These are phyloP conservation scores for Fusarium succisae DNA, from an alignment of 2,329 filamentous ascomycete species.

Conservation along the genomic window DNA sequence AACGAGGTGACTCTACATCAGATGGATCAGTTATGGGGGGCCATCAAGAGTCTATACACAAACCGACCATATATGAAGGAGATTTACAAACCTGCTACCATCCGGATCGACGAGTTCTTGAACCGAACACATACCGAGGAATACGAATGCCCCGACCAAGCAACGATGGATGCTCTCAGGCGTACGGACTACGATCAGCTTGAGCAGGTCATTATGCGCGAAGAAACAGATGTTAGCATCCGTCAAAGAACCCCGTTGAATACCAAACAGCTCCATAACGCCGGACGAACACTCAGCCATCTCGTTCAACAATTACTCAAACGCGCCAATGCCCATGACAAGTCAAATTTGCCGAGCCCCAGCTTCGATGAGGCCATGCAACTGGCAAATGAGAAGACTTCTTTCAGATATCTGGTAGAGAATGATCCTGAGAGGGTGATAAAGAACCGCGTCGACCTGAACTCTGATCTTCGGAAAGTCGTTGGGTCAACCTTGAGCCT, in stretches of 20 bases:
- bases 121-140: slow-evolving; percentile 41
- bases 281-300: slow-evolving; percentile 39
- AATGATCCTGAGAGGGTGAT: slow-evolving; percentile 42
- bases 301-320: slow-evolving; percentile 46
- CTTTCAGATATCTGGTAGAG: slow-evolving; percentile 41
- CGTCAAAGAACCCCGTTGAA: slow-evolving; percentile 37
- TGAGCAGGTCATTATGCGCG: slow-evolving; percentile 43
- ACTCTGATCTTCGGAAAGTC: slow-evolving; percentile 44
- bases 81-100: slow-evolving; percentile 44
- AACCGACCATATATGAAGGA: slow-evolving; percentile 51
- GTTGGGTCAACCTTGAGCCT: slow-evolving; percentile 39
- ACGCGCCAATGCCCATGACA: slow-evolving; percentile 40
- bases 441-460: slow-evolving; percentile 42
- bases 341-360: slow-evolving; percentile 33
- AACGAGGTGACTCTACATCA: slow-evolving; percentile 39
- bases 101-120: slow-evolving; percentile 43
- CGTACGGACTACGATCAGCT: slow-evolving; percentile 45
- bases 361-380: slow-evolving; percentile 44
- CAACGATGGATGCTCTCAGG: slow-evolving; percentile 32
- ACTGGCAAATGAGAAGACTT: slow-evolving; percentile 26
- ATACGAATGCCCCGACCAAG: slow-evolving; percentile 41
- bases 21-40: slow-evolving; percentile 46
- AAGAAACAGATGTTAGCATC: slow-evolving; percentile 40
- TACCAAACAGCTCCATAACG: slow-evolving; percentile 41
- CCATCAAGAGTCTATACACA: slow-evolving; percentile 44